phyloP scores from a whole-genome alignment of 202 grass and related monocot genomes.

The Tripidium arundinaceum region DNA sequence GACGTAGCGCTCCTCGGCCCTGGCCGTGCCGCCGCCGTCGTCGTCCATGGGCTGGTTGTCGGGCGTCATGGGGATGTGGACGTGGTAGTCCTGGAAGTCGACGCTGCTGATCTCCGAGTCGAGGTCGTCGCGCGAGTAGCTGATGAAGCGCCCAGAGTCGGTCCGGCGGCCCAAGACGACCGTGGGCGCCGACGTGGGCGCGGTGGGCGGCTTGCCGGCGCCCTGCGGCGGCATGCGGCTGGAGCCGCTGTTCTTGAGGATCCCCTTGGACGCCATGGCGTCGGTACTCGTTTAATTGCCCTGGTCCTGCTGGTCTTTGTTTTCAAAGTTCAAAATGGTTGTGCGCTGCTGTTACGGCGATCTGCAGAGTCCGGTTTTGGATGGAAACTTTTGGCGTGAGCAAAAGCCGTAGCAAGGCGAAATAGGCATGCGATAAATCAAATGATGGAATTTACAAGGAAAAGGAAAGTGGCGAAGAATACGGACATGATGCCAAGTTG shows the following conservation, averaged over 20 bases:
- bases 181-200: conserved; percentile 41
- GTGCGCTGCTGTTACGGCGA: conserved; percentile 8
- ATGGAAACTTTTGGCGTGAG: conserved; percentile 14
- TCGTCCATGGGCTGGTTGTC: conserved; percentile 90
- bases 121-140: conserved; percentile 93
- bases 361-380: conserved; percentile 5
- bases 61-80: conserved; percentile 87
- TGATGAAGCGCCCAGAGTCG: conserved; percentile 79
- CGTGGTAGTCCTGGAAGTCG: conserved; percentile 80
- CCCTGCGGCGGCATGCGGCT: conserved; percentile 38
- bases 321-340: not conserved
- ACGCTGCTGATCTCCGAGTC: conserved; percentile 95
- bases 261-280: conserved; percentile 66
- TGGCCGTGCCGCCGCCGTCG: conserved; percentile 29
- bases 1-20: conserved; percentile 60
- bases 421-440: not conserved
- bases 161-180: conserved; percentile 78
- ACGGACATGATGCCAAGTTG: not conserved
- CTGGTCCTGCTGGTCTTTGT: not conserved
- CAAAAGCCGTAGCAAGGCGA: not conserved
- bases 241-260: conserved; percentile 64
- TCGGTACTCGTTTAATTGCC: not conserved
- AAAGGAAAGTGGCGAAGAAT: not conserved
- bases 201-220: conserved; percentile 49
- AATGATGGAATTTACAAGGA: not conserved